Evolutionary conservation across 2,329 filamentous ascomycete genomes (phyloP).

Genomic region (Proliferodiscus dingleyae): DNA sequence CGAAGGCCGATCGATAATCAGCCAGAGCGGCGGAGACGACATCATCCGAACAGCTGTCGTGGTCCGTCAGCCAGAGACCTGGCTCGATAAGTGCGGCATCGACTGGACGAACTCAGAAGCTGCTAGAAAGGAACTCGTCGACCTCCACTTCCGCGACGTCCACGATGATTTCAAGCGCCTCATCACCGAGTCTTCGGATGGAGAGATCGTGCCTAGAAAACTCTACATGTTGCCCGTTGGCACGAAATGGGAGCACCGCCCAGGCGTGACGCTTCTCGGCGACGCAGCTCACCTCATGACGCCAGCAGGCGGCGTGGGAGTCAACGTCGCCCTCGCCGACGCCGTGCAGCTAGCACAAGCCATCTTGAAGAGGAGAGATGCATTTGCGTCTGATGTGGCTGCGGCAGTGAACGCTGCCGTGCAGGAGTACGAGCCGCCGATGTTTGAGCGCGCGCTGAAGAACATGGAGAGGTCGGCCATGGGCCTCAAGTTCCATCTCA

Average conservation of each 20-base stretch:
- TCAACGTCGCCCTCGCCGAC: slow-evolving; percentile 35
- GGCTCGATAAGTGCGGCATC: background rate
- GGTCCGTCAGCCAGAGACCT: slow-evolving; percentile 1
- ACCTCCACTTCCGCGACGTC: slow-evolving; percentile 28
- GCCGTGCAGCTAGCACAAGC: slow-evolving; percentile 38
- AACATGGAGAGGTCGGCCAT: too few relatives aligned
- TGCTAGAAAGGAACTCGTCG: slow-evolving; percentile 18
- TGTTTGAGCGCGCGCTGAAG: too few relatives aligned
- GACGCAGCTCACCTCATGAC: slow-evolving; percentile 54
- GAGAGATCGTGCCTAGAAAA: slow-evolving; percentile 21
- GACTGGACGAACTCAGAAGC: background rate
- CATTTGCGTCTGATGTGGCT: too few relatives aligned
- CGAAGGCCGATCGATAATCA: slow-evolving; percentile 25
- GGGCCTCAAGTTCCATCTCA: too few relatives aligned
- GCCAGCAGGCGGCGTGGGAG: slow-evolving; percentile 41
- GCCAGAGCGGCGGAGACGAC: slow-evolving; percentile 23
- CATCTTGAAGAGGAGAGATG: too few relatives aligned
- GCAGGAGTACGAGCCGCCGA: too few relatives aligned
- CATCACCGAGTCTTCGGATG: slow-evolving; percentile 22
- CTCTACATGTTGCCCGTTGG: slow-evolving; percentile 18
- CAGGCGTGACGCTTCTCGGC: slow-evolving; percentile 53
- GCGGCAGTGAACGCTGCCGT: too few relatives aligned
- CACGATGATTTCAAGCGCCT: slow-evolving; percentile 23
- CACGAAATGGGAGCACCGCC: slow-evolving; percentile 49
- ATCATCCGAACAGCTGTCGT: slow-evolving; percentile 8